Evolutionary conservation across 192 early-diverging fungal species (phyloP), one percentile per base, ranked within the genome.

Genomic region (Coemansia sp.): DNA sequence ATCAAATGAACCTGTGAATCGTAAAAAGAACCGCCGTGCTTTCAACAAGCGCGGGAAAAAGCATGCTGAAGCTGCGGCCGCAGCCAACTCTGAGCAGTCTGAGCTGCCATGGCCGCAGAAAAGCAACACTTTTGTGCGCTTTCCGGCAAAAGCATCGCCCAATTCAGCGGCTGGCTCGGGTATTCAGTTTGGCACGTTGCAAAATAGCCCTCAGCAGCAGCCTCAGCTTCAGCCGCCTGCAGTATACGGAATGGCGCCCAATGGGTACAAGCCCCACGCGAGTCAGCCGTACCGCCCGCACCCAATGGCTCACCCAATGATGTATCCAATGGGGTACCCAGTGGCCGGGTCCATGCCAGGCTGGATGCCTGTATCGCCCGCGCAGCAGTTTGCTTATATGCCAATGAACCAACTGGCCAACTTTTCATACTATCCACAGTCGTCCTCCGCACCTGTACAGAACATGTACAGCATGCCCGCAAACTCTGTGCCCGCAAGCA

Each of bases 241-340:
- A 2, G 26, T 0, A 8, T 28, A 17, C 5, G 26, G 26, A 25
- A 21, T 26, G 19, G 19, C 25, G 12, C n/a, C 52, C 1, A 6
- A 28, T n/a, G 28, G 21, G 19, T 12, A 54, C 12, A 54, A 28
- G 25, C 25, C 4, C 28, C 23, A 54, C 14, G 4, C 12, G 4
- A 54, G 26, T 7, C 52, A 54, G 52, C 4, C 28, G 10, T 54
- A 28, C 17, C 6, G 26, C 25, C 52, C 52, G 0, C 44, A 68
- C 40, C 67, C 11, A 5, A 44, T 71, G 65, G 49, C 57, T 6
- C 69, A 61, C 40, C 65, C 55, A 8, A 61, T 65, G 58, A 44
- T 65, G 40, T 66, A 78, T 57, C 75, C 69, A 15, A 71, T 72
- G 75, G 74, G 58, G 7, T 78, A 68, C 47, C 66, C 60, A 9